Conservation (phyloP, 2,329 filamentous ascomycete genomes). For the Alternaria novae-zelandiae region DNA sequence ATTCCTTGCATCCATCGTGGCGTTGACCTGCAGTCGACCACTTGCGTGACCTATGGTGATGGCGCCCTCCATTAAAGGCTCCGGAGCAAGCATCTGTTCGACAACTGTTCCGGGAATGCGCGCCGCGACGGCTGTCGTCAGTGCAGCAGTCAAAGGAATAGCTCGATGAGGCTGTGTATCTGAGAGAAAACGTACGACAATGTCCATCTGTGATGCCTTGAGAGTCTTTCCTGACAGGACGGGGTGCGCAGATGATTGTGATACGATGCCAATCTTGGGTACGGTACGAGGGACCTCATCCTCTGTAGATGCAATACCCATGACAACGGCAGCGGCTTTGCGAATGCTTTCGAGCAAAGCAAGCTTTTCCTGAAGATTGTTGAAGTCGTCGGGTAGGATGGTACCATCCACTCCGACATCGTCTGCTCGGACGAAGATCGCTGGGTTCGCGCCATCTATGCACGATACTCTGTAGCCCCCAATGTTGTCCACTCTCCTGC, state of each 20-base stretch:
- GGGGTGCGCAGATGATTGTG: slow-evolving; percentile 46
- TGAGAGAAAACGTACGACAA: slow-evolving; percentile 53
- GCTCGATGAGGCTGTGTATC: slow-evolving; percentile 54
- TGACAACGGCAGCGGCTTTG: slow-evolving; percentile 62
- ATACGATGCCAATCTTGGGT: slow-evolving; percentile 68
- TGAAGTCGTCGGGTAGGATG: slow-evolving; percentile 62
- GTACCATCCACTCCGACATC: slow-evolving; percentile 60
- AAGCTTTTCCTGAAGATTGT: slow-evolving; percentile 57
- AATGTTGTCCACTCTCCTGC: slow-evolving; percentile 60
- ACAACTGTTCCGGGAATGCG: slow-evolving; percentile 47
- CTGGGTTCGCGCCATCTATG: slow-evolving; percentile 69
- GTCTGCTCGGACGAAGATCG: slow-evolving; percentile 64
- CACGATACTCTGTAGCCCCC: slow-evolving; percentile 61
- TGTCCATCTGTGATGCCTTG: slow-evolving; percentile 42
- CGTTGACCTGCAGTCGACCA: slow-evolving; percentile 46
- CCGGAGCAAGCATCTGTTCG: slow-evolving; percentile 34
- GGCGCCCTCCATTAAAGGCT: slow-evolving; percentile 32
- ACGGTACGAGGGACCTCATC: slow-evolving; percentile 61
- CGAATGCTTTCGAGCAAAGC: slow-evolving; percentile 64
- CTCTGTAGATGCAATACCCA: slow-evolving; percentile 62
- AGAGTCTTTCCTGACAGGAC: slow-evolving; percentile 50
- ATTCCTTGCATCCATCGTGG: slow-evolving; percentile 36
- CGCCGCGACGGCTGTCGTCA: slow-evolving; percentile 52
- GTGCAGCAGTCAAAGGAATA: slow-evolving; percentile 51
- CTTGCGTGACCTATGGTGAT: slow-evolving; percentile 51